Base-by-base conservation (phyloP, 495 filamentous ascomycete genomes). In the Aspergillus leporis region DNA sequence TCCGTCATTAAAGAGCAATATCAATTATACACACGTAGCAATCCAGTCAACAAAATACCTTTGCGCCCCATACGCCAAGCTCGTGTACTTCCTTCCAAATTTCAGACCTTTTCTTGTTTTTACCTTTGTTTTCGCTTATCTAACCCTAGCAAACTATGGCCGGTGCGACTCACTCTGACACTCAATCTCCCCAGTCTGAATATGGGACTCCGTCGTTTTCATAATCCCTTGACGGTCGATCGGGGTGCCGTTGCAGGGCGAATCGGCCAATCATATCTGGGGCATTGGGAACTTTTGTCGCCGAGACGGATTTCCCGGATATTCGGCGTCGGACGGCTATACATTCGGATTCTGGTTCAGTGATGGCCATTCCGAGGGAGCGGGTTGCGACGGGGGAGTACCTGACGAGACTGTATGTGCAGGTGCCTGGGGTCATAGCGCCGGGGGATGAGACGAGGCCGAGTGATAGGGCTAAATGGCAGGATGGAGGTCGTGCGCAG, bases 271-370 rank as follows among this genome's bases (percentile, higher is more conserved):
- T 65, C 84, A 76, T 66, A 78, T 88, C 51, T 88, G 85, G 84
- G 85, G 84, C 16, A 83, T 87, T 0, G 70, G 88, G 22, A 87
- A 90, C 61, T 72, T n/a, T 88, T 25, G 74, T 89, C 2, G 82
- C 85, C 0, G 84, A 87, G 46, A 87, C 86, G 3, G 78, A 89
- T 65, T 90, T 90, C 57, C 86, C 85, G 18, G 85, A 88, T 61
- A 81, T 89, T 52, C 75, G 86, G 32, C 81, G 76, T 67, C 70
- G 79, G 53, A 86, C 85, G 63, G 80, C 81, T 23, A 81, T 87
- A 41, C 83, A 86, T 59, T 81, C 80, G 28, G 69, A 70, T 3
- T 74, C 73, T 5, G 87, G 86, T 4, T 81, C 75, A 34, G 65
- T 89, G 25, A 83, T 89, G 77, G 66, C 86, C 10, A 83, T 90